These are phyloP conservation scores for Eremochloa ophiuroides DNA, from an alignment of 176 grass and related monocot genomes.

Conservation along the genomic window DNA sequence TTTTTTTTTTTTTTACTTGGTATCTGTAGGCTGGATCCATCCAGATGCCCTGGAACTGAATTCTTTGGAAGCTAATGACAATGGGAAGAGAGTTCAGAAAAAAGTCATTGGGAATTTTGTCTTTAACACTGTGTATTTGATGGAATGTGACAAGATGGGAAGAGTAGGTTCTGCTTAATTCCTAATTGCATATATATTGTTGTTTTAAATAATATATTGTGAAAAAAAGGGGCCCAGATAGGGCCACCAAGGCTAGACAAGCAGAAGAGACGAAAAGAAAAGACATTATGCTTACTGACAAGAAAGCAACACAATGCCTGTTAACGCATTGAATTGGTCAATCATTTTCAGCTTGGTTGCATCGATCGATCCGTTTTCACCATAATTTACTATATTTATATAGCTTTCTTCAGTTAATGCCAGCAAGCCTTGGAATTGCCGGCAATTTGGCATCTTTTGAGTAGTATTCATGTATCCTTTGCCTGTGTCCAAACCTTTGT, in stretches of 20 bases:
- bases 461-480: constrained; percentile 22
- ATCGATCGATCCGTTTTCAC: constrained; percentile 1
- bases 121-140: not conserved
- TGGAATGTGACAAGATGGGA: not conserved
- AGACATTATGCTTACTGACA: not conserved
- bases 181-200: not conserved
- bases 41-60: not conserved
- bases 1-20: not conserved
- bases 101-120: not conserved
- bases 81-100: not conserved
- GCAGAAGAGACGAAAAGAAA: not conserved
- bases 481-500: not conserved
- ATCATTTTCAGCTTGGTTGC: not conserved
- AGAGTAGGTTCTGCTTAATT: not conserved
- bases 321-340: constrained; percentile 2
- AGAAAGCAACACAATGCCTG: not conserved
- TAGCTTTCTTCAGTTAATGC: not conserved
- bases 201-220: not conserved
- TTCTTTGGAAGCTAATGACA: not conserved
- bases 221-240: not conserved
- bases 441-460: constrained; percentile 27
- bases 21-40: not conserved
- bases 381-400: not conserved
- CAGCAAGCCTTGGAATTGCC: constrained; percentile 34
- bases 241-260: not conserved